Percentiles rank a stretch among this genome's conserved stretches.
These are phyloP conservation scores for Candida mesenterica DNA, from an alignment of 1,139 yeast species.

Conservation along the genomic window DNA sequence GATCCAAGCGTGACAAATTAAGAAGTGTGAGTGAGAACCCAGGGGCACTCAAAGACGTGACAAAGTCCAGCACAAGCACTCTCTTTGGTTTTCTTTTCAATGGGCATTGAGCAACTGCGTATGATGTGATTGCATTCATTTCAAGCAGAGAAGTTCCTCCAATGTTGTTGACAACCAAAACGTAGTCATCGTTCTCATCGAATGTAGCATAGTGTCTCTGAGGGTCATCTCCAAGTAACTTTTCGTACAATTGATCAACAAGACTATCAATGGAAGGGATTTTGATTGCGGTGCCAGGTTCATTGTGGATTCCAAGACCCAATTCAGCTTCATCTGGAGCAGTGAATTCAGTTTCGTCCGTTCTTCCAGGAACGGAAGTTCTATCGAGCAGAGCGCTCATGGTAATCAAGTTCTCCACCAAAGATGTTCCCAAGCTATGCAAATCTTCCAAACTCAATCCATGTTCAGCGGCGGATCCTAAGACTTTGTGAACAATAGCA, in stretches of 20 bases:
- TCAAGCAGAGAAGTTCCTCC: constrained; percentile 87
- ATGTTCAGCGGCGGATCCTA: constrained; percentile 66
- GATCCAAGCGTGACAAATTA: constrained; percentile 50
- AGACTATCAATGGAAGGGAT: constrained; percentile 66
- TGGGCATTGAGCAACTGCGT: constrained; percentile 43
- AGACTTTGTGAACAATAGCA: constrained; percentile 76
- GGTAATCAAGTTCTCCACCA: constrained; percentile 70
- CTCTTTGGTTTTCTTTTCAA: constrained; percentile 58
- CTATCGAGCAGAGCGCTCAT: constrained; percentile 89
- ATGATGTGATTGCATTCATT: constrained; percentile 61
- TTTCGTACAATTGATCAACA: constrained; percentile 50
- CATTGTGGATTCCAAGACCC: constrained; percentile 96
- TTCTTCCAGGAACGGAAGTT: constrained; percentile 84
- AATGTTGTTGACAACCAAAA: constrained; percentile 69
- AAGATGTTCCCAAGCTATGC: constrained; percentile 55
- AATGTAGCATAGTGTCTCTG: constrained; percentile 76
- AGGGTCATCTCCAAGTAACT: constrained; percentile 53
- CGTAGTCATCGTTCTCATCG: constrained; percentile 59
- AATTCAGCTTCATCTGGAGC: constrained; percentile 67
- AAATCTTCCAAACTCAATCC: constrained; percentile 45
- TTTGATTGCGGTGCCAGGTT: constrained; percentile 75
- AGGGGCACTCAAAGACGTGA: constrained; percentile 87
- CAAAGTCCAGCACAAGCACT: constrained; percentile 69
- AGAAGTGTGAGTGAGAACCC: constrained; percentile 82
- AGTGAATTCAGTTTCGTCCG: constrained; percentile 44